Evolutionary conservation across 345 rosid species (phyloP), one percentile per base, ranked within the genome.

Genomic region (Alliaria petiolata): DNA sequence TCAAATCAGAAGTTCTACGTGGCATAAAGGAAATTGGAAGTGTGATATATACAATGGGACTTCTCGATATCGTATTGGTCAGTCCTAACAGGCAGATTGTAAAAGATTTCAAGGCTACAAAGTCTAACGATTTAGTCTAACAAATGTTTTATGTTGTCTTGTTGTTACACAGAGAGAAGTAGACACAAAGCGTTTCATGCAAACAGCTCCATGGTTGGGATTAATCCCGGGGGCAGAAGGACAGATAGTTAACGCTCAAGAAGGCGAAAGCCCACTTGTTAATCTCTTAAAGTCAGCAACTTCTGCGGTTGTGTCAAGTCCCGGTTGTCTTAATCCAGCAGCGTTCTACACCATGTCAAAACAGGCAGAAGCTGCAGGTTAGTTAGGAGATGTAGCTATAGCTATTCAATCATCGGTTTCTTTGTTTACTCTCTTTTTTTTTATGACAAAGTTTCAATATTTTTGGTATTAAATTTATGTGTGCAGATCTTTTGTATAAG

Each of bases 351-450:
- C 92, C 66, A 87, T 95, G 93, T 89, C 98, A 44, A 95, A 95
- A 81, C 97, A 91, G 66, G 99, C 99, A 80, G 98, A 95, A 81
- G 98, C 99, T 83, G 99, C 98, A 83, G 98, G 99, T 95, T 42
- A 30, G 2, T 63, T 16, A 19, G 65, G 14, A 44, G 56, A 44
- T 33, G 17, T n/a, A n/a, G n/a, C n/a, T n/a, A n/a, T n/a, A 38
- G 15, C 62, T 25, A 59, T 52, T 36, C 64, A 54, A 10, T 38
- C 20, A 20, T 15, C 36, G 25, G 58, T 62, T 35, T 62, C 38
- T 55, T 40, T 52, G 35, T 61, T 50, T 17, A 25, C 26, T 22
- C 62, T 19, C n/a, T 53, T 40, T 59, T 65, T 2, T 30, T 3
- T 30, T 31, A 8, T 20, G 15, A 30, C 11, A 26, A 55, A 70